Base-by-base conservation (phyloP, 2,329 filamentous ascomycete genomes). In the Botrytis fragariae region DNA sequence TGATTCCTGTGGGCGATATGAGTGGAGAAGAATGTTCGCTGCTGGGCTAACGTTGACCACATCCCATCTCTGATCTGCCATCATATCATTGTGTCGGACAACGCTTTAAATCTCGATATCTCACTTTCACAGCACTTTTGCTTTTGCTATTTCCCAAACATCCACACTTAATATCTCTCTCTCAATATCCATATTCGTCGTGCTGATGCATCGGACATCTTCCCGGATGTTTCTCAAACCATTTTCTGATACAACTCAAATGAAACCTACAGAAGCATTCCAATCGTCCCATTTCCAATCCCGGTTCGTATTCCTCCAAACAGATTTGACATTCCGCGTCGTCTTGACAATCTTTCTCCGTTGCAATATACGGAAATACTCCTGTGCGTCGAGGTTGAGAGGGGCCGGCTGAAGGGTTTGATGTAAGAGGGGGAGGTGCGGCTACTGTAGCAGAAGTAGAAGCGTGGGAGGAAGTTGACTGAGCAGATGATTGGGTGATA, bases 231-330 rank as follows among this genome's bases (percentile, higher is more conserved):
- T 85, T 85, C 73, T 87, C 84, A 79, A 90, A 91, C 90, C 90
- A 92, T 12, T 86, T 85, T 54, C 84, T 83, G 75, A 91, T 91
- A 79, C 90, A 92, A 32, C 82, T 80, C 62, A 85, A 81, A 78
- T 92, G 90, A 77, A 91, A 92, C 29, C 89, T 85, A 79, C 90
- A 92, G 39, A 92, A 84, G 77, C 90, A 92, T 81, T 91, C 90
- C 65, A 92, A 81, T 61, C 90, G 84, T n/a, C 87, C 89, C 89
- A 92, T 91, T 39, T 85, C 81, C 42, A 87, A 85, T 2, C 89
- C 89, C 0, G 87, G 88, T 74, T 88, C 86, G 74, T 90, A 91
- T 79, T 91, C 89, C 77, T 91, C 90, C 4, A 92, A 83, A 76
- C 90, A 92, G 69, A 92, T 91, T 8, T 88, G 91, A 79, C 89